Evolutionary conservation across 768 basidiomycete genomes (phyloP), one percentile per base, ranked within the genome.

Genomic region (Gelatoporia subvermispora): DNA sequence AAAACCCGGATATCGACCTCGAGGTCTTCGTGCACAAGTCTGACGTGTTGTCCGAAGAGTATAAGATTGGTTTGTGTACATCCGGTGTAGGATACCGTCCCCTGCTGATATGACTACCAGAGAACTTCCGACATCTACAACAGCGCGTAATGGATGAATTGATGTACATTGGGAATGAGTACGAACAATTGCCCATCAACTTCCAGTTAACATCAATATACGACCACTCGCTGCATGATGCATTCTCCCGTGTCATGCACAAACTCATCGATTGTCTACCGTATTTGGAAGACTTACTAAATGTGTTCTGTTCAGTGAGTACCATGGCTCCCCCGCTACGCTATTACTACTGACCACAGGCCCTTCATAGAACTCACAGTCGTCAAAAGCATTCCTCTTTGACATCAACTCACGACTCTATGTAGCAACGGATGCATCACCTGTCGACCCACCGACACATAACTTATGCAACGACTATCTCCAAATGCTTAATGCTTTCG

Each of bases 21-120:
- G 91, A 95, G 62, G 84, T 97, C 25, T 96, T 97, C 58, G 88
- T 94, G 5, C 95, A 97, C 69, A 97, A 98, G 67, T 86, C 90
- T 7, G 95, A 98, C 67, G 88, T 84, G 41, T 71, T 95, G 37
- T 82, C 85, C 49, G 92, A 95, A 56, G 93, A 94, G 53, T 93
- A 95, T 63, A 87, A 92, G 64, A 81, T 87, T 48, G 91, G 91
- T 92, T 57, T 20, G 80, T 61, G 20, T 9, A 2, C 40, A n/a
- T 22, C 47, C 45, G 11, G n/a, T 38, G 10, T 9, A 13, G 7
- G 28, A 7, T 31, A 7, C 28, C 28, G 28, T 31, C 13, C 28
- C 28, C 5, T 31, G 5, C 28, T 35, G 13, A 28, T 37, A 21
- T 31, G 10, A 8, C 28, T n/a, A n/a, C 13, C 61, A 93, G 93